These are phyloP conservation scores for Boechera stricta DNA, from an alignment of 345 rosid genomes.

Conservation along the genomic window DNA sequence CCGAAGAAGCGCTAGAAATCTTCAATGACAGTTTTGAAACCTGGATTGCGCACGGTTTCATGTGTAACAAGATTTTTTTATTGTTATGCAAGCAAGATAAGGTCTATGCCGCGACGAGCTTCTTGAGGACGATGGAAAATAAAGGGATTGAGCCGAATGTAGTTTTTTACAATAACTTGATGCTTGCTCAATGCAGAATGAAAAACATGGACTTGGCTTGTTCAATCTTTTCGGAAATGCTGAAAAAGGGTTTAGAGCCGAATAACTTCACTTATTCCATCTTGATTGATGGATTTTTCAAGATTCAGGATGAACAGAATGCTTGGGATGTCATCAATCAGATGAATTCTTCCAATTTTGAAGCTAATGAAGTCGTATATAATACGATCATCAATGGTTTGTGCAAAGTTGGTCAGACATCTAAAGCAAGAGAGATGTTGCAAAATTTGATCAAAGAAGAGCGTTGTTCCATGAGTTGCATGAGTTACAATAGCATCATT, in stretches of 20 bases:
- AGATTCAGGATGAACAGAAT: conserved; percentile 50
- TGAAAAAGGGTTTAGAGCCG: conserved; percentile 55
- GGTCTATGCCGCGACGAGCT: conserved; percentile 52
- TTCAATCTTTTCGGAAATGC: conserved; percentile 49
- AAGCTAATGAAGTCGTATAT: conserved; percentile 59
- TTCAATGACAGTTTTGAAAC: conserved; percentile 57
- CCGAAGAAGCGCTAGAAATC: conserved; percentile 54
- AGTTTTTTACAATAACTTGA: conserved; percentile 70
- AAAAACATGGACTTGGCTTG: conserved; percentile 59
- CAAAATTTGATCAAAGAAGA: conserved; percentile 44
- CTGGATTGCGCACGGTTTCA: conserved; percentile 55
- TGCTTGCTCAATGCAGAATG: conserved; percentile 59
- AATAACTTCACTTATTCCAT: conserved; percentile 60
- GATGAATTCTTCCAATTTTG: conserved; percentile 55
- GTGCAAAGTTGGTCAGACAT: conserved; percentile 63
- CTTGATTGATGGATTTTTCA: conserved; percentile 69
- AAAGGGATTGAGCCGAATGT: conserved; percentile 51
- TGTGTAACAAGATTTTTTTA: conserved; percentile 54
- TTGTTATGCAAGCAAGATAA: conserved; percentile 59
- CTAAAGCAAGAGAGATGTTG: conserved; percentile 58
- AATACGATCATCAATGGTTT: conserved; percentile 63
- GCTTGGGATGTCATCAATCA: conserved; percentile 57
- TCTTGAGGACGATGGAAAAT: conserved; percentile 63
- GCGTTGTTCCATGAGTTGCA: conserved; percentile 56
- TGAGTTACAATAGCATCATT: conserved; percentile 65